Base-by-base conservation (phyloP, 208 protist genomes). In the Acanthamoeba culbertsoni region DNA sequence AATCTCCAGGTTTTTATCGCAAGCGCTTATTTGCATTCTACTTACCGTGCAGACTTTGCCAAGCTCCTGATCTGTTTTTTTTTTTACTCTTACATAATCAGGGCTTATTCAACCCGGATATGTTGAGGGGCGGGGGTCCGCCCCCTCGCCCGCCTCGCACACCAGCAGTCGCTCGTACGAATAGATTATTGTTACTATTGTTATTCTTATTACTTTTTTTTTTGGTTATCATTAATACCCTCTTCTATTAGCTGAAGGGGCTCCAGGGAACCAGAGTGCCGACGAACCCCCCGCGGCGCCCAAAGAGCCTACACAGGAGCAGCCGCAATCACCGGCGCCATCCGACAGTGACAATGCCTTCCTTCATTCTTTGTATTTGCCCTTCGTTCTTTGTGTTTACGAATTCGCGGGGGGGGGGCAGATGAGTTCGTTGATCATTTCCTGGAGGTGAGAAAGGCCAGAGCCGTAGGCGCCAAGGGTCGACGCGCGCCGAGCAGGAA, bases 371-470 rank as follows among this genome's bases (percentile, higher is more conserved):
- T n/a, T 3, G 53, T 62, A n/a, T 62, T 14, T 62, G 53, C 28
- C 14, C 23, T 63, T 23, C 33, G 57, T 26, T 33, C 59, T 28
- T 18, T 23, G 62, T 7, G 14, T 16, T 71, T 10, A 71, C 3
- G 12, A n/a, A 63, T 5, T n/a, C 20, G 20, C 55, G 62, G 2
- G 62, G 16, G 1, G 16, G 1, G 62, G 62, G 6, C 42, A 82
- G 43, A 33, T 42, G 75, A 89, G 51, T 89, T 89, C n/a, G 82
- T 89, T 42, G 82, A 89, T 48, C 82, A 89, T 48, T 89, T 89
- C 55, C 55, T 89, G 2, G 82, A 89, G 51, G 55, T 89, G 55
- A 62, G 82, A 48, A 89, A 89, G 55, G 82, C 82, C n/a, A 59
- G 82, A 26, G 82, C n/a, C 6, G 48, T 89, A 20, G 82, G 82